Percentiles rank a stretch among this genome's conserved stretches.
Evolutionary conservation across 257 asterid species (phyloP).

Genomic region (Solanum chiquidenum): DNA sequence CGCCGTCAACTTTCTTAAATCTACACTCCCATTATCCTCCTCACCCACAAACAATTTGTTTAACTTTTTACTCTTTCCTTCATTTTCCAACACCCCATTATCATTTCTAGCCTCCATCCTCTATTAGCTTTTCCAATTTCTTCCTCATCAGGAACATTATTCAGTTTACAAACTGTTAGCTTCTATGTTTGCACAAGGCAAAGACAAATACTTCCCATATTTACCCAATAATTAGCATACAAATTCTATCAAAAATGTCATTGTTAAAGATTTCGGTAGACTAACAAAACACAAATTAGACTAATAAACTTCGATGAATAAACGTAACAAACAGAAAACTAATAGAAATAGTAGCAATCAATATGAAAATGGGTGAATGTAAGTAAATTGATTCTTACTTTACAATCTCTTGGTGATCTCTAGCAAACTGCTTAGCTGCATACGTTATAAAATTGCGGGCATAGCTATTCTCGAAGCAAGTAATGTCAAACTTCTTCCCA

Average conservation of each 20-base stretch:
- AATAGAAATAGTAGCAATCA: not conserved
- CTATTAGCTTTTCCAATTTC: not conserved
- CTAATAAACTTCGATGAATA: not conserved
- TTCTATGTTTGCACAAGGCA: not conserved
- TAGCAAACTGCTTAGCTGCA: slow-evolving; percentile 57
- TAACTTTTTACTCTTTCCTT: slow-evolving; percentile 8
- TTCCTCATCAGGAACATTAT: not conserved
- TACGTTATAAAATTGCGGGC: slow-evolving; percentile 46
- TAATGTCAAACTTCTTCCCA: slow-evolving; percentile 23
- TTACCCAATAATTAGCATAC: not conserved
- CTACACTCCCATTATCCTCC: not conserved
- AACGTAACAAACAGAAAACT: not conserved
- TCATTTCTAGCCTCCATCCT: not conserved
- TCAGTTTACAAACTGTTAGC: not conserved
- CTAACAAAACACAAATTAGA: not conserved
- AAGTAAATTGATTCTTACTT: slow-evolving; percentile 28
- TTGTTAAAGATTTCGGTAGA: not conserved
- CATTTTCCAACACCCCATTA: not conserved
- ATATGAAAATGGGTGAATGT: not conserved
- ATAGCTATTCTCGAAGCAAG: slow-evolving; percentile 39
- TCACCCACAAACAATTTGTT: slow-evolving; percentile 20
- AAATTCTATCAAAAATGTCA: not conserved
- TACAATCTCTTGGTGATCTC: slow-evolving; percentile 54
- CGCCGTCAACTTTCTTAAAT: not conserved
- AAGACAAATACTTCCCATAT: not conserved